phyloP scores from a whole-genome alignment of 768 basidiomycete genomes.

The Sistotremastrum suecicum region DNA sequence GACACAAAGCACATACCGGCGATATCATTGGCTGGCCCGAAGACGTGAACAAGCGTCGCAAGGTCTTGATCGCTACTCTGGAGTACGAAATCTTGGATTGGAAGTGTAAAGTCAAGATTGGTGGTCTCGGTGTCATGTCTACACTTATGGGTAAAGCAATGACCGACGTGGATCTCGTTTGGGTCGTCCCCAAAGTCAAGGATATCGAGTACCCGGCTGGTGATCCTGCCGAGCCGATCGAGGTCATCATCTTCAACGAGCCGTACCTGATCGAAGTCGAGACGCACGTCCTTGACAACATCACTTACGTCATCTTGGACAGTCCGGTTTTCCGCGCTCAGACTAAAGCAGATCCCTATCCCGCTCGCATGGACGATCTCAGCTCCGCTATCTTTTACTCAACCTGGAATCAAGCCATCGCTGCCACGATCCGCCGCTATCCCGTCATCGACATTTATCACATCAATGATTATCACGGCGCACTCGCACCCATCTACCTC shows the following conservation, averaged over 20 bases:
- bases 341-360: constrained; percentile 91
- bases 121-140: constrained; percentile 96
- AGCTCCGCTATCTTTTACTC: constrained; percentile 96
- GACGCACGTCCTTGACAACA: constrained; percentile 85
- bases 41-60: constrained; percentile 78
- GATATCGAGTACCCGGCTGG: constrained; percentile 87
- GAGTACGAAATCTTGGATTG: constrained; percentile 97
- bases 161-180: constrained; percentile 90
- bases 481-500: constrained; percentile 80
- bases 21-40: constrained; percentile 96
- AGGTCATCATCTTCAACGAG: constrained; percentile 93
- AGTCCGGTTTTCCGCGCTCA: constrained; percentile 94
- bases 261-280: constrained; percentile 93
- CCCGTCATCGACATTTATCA: constrained; percentile 90
- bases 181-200: constrained; percentile 92
- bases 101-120: constrained; percentile 97
- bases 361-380: constrained; percentile 93
- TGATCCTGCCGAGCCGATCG: constrained; percentile 85
- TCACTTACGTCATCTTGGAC: constrained; percentile 89
- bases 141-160: constrained; percentile 96
- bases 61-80: constrained; percentile 81
- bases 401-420: constrained; percentile 96
- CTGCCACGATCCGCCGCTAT: constrained; percentile 73
- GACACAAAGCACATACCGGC: constrained; percentile 34
- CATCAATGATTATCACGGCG: constrained; percentile 91